These are phyloP conservation scores for Rhodotorula mucilaginosa DNA, from an alignment of 1,284 basidiomycete species.

Conservation along the genomic window DNA sequence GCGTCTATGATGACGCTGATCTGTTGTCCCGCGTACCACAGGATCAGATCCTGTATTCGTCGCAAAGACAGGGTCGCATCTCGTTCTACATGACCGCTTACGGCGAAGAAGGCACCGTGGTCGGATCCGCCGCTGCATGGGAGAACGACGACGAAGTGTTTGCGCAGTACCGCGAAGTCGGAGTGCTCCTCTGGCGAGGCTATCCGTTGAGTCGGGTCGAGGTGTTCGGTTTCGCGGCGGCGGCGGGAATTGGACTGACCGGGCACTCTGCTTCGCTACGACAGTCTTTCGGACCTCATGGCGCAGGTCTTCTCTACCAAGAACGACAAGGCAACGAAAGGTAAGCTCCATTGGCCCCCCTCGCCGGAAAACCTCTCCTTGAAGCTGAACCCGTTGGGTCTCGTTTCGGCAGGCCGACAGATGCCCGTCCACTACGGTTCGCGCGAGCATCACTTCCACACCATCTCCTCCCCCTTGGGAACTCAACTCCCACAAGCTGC, in stretches of 20 bases:
- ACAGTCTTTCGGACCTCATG: slow-evolving; percentile 58
- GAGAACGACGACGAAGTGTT: slow-evolving; percentile 70
- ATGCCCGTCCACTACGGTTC: slow-evolving; percentile 72
- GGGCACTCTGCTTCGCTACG: slow-evolving; percentile 51
- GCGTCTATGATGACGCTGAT: not conserved
- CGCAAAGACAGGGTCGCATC: slow-evolving; percentile 38
- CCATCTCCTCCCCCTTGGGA: slow-evolving; percentile 88
- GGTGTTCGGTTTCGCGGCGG: slow-evolving; percentile 9
- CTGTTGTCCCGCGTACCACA: not conserved
- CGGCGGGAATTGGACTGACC: not conserved
- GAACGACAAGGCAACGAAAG: slow-evolving; percentile 77
- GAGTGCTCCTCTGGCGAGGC: slow-evolving; percentile 82
- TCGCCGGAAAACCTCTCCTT: not conserved
- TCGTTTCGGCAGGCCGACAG: slow-evolving; percentile 50
- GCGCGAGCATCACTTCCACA: slow-evolving; percentile 79
- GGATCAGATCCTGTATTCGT: slow-evolving; percentile 39
- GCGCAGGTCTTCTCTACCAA: slow-evolving; percentile 83
- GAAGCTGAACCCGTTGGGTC: not conserved
- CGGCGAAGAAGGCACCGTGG: slow-evolving; percentile 66
- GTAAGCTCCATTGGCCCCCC: slow-evolving; percentile 66
- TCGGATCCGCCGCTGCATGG: slow-evolving; percentile 84
- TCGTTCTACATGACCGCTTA: slow-evolving; percentile 56
- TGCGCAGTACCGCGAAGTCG: slow-evolving; percentile 63
- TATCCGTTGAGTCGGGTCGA: slow-evolving; percentile 53
- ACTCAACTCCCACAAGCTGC: slow-evolving; percentile 89